Conservation (phyloP, 2,329 filamentous ascomycete species). For the Arachnomyces sp. region DNA sequence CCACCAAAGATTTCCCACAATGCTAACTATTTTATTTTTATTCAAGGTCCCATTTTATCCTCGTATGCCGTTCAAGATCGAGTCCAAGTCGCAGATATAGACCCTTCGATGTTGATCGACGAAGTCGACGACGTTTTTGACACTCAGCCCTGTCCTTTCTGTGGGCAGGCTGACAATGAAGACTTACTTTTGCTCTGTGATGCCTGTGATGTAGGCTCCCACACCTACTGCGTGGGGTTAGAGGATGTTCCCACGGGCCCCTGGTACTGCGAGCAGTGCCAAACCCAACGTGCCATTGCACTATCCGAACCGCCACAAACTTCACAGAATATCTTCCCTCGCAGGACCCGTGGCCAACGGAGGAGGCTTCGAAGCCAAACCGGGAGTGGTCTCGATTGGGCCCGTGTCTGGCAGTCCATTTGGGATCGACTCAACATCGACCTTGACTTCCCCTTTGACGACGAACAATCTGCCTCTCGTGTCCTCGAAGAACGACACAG, state of each 20-base stretch:
- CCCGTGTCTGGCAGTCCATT: constrained; percentile 81
- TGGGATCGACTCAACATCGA: constrained; percentile 73
- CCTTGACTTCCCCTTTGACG: constrained; percentile 76
- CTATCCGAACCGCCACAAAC: constrained; percentile 30
- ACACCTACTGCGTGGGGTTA: constrained; percentile 84
- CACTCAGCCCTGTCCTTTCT: constrained; percentile 72
- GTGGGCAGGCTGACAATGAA: constrained; percentile 71
- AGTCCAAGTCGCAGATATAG: constrained; percentile 67
- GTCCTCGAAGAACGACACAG: constrained; percentile 45
- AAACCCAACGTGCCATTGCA: constrained; percentile 38
- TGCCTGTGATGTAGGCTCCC: constrained; percentile 80
- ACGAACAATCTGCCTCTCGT: constrained; percentile 57
- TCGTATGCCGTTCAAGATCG: constrained; percentile 50
- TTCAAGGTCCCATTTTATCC: constrained; percentile 47
- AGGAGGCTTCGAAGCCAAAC: constrained; percentile 30
- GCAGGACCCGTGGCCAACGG: constrained; percentile 41
- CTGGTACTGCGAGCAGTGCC: constrained; percentile 90
- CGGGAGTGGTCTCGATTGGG: constrained; percentile 43
- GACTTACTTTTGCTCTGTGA: constrained; percentile 85
- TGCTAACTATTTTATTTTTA: not conserved
- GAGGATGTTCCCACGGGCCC: constrained; percentile 65
- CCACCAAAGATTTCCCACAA: not conserved
- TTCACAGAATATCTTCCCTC: constrained; percentile 39
- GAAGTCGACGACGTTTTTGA: constrained; percentile 60
- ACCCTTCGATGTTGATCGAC: constrained; percentile 64